phyloP scores from a whole-genome alignment of 805 yeast genomes.

The Lachancea mirantina region DNA sequence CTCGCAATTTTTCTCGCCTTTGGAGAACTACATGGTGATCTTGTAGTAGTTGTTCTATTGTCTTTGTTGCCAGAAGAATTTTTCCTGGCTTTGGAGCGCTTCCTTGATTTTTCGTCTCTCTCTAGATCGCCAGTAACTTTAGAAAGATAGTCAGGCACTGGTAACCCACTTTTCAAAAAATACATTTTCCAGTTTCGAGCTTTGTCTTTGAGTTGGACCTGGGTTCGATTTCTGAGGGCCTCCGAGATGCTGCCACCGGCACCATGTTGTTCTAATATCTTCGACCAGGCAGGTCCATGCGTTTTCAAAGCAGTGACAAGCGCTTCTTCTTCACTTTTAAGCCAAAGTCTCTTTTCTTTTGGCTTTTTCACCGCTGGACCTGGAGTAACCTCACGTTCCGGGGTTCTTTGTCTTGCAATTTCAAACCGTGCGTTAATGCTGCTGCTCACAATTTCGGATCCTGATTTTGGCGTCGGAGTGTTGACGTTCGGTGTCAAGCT shows the following conservation, averaged over 20 bases:
- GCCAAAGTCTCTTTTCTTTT: slow-evolving; percentile 49
- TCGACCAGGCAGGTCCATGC: slow-evolving; percentile 92
- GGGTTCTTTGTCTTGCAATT: not conserved
- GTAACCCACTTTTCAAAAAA: slow-evolving; percentile 64
- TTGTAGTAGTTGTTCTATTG: too few relatives aligned
- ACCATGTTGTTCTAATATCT: slow-evolving; percentile 83
- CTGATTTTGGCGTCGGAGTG: slow-evolving; percentile 1
- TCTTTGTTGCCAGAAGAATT: not conserved
- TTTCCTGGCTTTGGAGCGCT: slow-evolving; percentile 11
- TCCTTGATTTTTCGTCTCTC: slow-evolving; percentile 40
- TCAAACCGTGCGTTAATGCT: not conserved
- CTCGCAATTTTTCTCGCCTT: too few relatives aligned
- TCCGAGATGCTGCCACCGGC: slow-evolving; percentile 88
- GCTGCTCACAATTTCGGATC: not conserved
- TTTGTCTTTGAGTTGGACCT: slow-evolving; percentile 90
- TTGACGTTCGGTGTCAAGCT: slow-evolving; percentile 3
- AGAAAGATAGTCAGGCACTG: slow-evolving; percentile 70
- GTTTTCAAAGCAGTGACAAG: slow-evolving; percentile 67
- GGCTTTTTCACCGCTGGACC: slow-evolving; percentile 18
- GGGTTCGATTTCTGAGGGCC: slow-evolving; percentile 76
- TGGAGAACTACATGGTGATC: too few relatives aligned
- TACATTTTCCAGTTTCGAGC: slow-evolving; percentile 94
- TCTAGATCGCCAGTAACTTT: slow-evolving; percentile 86
- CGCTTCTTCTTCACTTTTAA: slow-evolving; percentile 81
- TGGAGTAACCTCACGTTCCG: too few relatives aligned